Conservation (phyloP, 768 basidiomycete species). For the Lactifluus rugatus region DNA sequence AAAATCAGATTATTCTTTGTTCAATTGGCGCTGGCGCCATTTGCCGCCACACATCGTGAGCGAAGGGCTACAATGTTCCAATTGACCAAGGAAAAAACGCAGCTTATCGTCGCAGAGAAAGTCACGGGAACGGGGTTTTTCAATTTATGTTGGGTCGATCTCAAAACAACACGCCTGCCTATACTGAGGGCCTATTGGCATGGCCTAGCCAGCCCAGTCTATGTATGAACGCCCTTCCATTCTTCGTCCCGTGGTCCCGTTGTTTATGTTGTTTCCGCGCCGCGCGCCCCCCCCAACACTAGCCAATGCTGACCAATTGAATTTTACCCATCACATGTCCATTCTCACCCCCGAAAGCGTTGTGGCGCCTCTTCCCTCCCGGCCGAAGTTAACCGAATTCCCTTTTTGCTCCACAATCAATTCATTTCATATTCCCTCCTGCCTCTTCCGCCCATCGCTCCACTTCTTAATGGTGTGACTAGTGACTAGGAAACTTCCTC, state of each 20-base stretch:
- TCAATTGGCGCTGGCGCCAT: too few relatives aligned
- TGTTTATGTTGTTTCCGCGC: background rate
- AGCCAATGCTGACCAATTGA: background rate
- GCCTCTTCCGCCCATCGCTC: slow-evolving; percentile 1
- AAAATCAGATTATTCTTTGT: too few relatives aligned
- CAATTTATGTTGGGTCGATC: background rate
- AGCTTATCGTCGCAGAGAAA: too few relatives aligned
- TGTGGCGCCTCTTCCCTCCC: slow-evolving; percentile 2
- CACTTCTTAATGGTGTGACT: background rate
- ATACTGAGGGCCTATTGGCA: background rate
- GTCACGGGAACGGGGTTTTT: too few relatives aligned
- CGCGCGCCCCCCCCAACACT: too few relatives aligned
- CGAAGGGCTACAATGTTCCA: too few relatives aligned
- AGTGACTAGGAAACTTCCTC: background rate
- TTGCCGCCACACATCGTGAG: too few relatives aligned
- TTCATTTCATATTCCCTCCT: background rate
- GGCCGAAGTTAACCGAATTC: background rate
- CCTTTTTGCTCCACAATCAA: slow-evolving; percentile 2
- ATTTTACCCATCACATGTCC: slow-evolving; percentile 1
- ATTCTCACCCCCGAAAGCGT: slow-evolving; percentile 8
- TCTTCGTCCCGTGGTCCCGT: background rate
- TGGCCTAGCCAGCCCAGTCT: background rate
- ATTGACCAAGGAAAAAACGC: too few relatives aligned
- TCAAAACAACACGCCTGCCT: background rate
- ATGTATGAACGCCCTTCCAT: background rate